phyloP scores from a whole-genome alignment of 495 filamentous ascomycete species.

The Penicillium verhagenii region DNA sequence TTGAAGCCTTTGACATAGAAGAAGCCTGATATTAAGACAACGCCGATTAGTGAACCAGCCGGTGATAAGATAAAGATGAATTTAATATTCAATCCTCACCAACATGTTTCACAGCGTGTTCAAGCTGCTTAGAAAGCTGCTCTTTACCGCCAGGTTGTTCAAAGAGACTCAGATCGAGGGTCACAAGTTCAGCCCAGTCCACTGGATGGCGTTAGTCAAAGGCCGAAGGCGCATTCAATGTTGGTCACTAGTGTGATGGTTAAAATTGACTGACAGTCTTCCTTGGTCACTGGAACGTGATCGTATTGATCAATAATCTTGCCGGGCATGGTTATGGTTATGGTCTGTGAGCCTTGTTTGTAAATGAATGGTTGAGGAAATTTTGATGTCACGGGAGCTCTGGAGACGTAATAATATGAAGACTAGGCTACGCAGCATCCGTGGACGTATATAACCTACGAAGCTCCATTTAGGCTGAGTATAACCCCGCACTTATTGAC shows the following conservation, averaged over 20 bases:
- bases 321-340: constrained; percentile 33
- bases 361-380: no score
- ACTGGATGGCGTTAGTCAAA: constrained; percentile 26
- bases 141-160: constrained; percentile 53
- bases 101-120: constrained; percentile 56
- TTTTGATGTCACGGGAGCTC: no score
- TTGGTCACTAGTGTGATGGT: background rate
- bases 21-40: constrained; percentile 30
- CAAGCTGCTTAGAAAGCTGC: constrained; percentile 52
- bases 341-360: no score
- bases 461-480: background rate
- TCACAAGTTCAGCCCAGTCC: constrained; percentile 56
- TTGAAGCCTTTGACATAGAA: constrained; percentile 58
- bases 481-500: constrained; percentile 1
- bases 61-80: no score
- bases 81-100: constrained; percentile 29
- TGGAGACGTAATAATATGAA: background rate
- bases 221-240: no score
- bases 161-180: constrained; percentile 52
- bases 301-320: constrained; percentile 45
- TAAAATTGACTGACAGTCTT: constrained; percentile 32
- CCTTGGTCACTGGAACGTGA: constrained; percentile 49
- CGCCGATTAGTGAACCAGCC: background rate
- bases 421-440: background rate
- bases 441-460: constrained; percentile 1